A percentile compares a stretch with the other conserved stretches of the same genome.
phyloP scores from a whole-genome alignment of 2,329 filamentous ascomycete genomes.

The Colletotrichum camelliae region DNA sequence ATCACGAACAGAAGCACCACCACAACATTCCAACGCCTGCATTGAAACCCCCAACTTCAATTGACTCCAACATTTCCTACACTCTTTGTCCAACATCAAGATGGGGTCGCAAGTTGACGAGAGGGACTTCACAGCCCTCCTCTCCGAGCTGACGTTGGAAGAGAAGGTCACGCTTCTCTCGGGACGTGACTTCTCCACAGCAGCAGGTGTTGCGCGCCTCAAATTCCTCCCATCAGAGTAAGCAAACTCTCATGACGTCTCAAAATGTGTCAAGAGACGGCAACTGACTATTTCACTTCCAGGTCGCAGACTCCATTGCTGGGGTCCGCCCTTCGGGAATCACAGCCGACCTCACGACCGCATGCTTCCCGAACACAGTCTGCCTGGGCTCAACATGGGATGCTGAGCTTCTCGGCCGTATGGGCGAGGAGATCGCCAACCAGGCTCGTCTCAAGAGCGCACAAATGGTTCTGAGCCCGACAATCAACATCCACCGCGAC shows the following conservation, averaged over 20 bases:
- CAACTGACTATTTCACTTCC: not conserved
- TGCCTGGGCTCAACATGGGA: conserved; percentile 25
- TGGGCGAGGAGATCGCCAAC: conserved; percentile 19
- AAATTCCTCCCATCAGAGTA: conserved; percentile 19
- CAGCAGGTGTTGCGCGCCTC: conserved; percentile 17
- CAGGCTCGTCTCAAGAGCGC: conserved; percentile 60
- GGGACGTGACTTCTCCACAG: conserved; percentile 20
- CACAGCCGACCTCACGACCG: conserved; percentile 18
- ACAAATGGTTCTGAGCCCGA: conserved; percentile 74
- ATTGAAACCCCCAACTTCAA: not conserved
- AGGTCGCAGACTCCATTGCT: conserved; percentile 23
- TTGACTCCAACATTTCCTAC: not conserved
- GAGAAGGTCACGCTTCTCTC: conserved; percentile 21
- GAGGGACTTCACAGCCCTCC: conserved; percentile 10
- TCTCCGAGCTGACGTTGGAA: conserved; percentile 4
- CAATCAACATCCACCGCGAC: conserved; percentile 49
- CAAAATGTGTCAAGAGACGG: not conserved
- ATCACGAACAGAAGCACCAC: not conserved
- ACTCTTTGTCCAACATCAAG: not conserved
- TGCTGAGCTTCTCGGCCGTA: conserved; percentile 12
- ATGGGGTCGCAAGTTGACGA: conserved; percentile 3
- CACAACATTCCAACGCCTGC: not conserved
- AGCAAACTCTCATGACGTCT: not conserved
- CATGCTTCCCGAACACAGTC: conserved; percentile 23
- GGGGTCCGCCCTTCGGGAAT: conserved; percentile 19